Percentiles rank a stretch among this genome's conserved stretches.
Conservation (phyloP, 2,329 filamentous ascomycete species). For the Fusarium avenaceum region DNA sequence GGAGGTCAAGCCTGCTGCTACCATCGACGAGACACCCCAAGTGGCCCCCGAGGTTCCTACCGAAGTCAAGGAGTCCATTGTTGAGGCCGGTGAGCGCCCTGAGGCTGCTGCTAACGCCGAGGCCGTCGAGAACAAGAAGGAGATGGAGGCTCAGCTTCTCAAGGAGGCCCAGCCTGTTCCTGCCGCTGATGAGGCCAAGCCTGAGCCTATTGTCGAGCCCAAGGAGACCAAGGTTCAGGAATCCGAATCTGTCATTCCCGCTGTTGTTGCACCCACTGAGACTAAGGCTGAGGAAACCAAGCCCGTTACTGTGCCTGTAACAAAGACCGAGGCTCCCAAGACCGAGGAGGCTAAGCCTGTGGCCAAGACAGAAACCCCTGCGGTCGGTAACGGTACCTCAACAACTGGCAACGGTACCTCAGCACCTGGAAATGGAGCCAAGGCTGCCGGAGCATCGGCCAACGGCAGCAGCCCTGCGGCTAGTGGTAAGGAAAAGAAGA, state of each 20-base stretch:
- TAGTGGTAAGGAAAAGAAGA: constrained; percentile 73
- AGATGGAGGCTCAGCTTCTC: constrained; percentile 80
- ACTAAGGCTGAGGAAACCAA: constrained; percentile 30
- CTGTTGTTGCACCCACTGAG: constrained; percentile 25
- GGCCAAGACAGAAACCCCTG: constrained; percentile 35
- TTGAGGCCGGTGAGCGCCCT: constrained; percentile 70
- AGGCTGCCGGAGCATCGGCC: constrained; percentile 39
- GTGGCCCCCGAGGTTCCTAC: constrained; percentile 66
- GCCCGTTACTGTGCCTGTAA: constrained; percentile 5
- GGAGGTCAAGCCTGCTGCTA: constrained; percentile 66
- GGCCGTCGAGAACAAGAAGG: constrained; percentile 81
- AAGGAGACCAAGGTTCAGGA: constrained; percentile 25
- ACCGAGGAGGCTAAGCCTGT: constrained; percentile 11
- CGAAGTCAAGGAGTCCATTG: constrained; percentile 70
- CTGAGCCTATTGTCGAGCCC: constrained; percentile 10
- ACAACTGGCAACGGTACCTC: constrained; percentile 38
- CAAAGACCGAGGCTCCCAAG: constrained; percentile 24
- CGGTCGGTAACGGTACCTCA: constrained; percentile 41
- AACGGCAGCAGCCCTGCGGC: constrained; percentile 38
- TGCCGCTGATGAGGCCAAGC: constrained; percentile 72
- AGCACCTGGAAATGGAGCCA: constrained; percentile 39
- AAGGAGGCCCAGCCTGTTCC: constrained; percentile 66
- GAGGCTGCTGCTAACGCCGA: constrained; percentile 78
- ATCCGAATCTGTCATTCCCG: constrained; percentile 1
- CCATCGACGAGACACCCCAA: constrained; percentile 55